phyloP scores from a whole-genome alignment of 2,329 filamentous ascomycete species.

The Zymoseptoria tritici region DNA sequence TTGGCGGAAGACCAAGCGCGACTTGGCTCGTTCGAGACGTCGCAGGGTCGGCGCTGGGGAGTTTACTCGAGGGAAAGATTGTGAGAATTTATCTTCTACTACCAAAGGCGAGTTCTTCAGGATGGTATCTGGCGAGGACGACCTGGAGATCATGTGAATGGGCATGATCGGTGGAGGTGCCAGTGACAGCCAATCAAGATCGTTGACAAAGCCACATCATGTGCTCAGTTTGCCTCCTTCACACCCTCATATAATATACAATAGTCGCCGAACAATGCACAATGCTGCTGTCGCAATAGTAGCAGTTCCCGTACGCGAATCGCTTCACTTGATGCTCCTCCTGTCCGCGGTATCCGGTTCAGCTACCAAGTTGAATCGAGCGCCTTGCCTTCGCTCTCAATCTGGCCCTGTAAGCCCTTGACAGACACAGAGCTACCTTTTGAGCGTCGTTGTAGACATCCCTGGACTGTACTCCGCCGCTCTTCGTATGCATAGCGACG shows the following conservation, averaged over 20 bases:
- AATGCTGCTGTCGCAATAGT: background rate
- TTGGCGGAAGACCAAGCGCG: background rate
- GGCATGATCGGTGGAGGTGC: background rate
- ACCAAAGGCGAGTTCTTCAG: background rate
- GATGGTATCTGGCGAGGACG: background rate
- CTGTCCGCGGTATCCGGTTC: background rate
- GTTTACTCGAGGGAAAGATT: background rate
- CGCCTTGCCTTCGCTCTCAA: background rate
- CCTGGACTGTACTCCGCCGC: background rate
- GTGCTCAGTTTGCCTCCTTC: background rate
- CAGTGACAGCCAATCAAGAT: background rate
- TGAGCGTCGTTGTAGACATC: background rate
- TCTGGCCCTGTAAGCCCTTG: background rate
- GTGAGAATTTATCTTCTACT: background rate
- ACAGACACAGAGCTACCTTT: background rate
- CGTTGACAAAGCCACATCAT: background rate
- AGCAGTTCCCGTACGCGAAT: background rate
- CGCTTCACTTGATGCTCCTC: background rate
- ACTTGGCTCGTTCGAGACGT: background rate
- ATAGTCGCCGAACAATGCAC: background rate
- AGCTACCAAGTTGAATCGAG: background rate
- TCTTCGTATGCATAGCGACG: background rate
- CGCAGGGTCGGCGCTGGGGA: background rate
- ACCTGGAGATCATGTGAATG: background rate
- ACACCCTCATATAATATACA: background rate